Evolutionary conservation across 2,329 filamentous ascomycete species (phyloP), one percentile per base, ranked within the genome.

Genomic region (Parafenestella ontariensis): DNA sequence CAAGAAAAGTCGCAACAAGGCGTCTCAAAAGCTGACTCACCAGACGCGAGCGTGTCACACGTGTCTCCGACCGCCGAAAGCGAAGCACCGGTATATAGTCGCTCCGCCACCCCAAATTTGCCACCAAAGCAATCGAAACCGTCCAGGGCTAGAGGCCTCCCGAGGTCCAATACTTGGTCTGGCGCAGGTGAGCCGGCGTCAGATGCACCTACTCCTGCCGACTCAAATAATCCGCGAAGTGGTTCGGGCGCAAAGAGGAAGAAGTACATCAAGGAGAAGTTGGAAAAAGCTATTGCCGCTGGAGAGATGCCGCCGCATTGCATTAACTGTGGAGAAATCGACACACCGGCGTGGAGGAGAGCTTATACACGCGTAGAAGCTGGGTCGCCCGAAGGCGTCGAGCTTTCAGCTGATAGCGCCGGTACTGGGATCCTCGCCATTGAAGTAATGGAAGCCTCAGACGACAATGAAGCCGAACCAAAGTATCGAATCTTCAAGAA

Each of bases 341-440:
- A 98, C 67, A 99, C 95, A 0, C 91, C 94, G 0, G 97, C 94
- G 0, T 99, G 95, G 95, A 88, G 95, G 56, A 95, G 94, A 69
- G 91, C 95, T 11, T 97, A 89, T 83, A 87, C 87, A n/a, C 91
- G 92, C 68, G 83, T 90, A 7, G 83, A 88, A 41, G 79, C 85
- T 15, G 92, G 91, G 1, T 82, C 83, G 28, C 91, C 92, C 0
- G 82, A 85, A 3, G 85, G 88, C 55, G 83, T 90, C 42, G 86
- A 91, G 54, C 86, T 89, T 49, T 90, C 88, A 0, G 61, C 55
- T 33, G 59, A 64, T 20, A 87, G 89, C 1, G 83, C 84, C 45
- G 85, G 93, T 42, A 89, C 92, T 17, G 90, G 89, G 20, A 88
- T 96, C 68, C 68, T 71, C 45, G 74, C 68, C 20, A 68, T 62